Percentiles rank a stretch among this genome's conserved stretches.
Evolutionary conservation across 805 yeast genomes (phyloP).

Genomic region (Blastobotrys americana): DNA sequence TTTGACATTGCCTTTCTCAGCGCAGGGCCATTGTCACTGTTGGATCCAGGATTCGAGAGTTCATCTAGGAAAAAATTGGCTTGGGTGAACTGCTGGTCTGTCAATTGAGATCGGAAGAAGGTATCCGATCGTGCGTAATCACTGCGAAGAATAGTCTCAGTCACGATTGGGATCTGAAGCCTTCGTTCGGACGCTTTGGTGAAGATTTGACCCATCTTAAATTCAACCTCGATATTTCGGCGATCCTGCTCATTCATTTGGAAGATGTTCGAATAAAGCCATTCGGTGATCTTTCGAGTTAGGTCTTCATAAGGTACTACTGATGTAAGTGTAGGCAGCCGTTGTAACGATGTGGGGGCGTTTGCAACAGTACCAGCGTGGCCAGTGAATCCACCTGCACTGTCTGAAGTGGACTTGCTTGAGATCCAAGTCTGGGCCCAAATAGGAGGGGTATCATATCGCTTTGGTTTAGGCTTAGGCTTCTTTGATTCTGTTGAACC

Average conservation of each 20-base stretch:
- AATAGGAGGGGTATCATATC: slow-evolving; percentile 60
- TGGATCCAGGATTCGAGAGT: slow-evolving; percentile 14
- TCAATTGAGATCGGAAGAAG: slow-evolving; percentile 25
- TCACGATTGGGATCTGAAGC: slow-evolving; percentile 25
- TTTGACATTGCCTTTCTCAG: slow-evolving; percentile 4
- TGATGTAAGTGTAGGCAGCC: slow-evolving; percentile 55
- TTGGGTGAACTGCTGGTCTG: slow-evolving; percentile 22
- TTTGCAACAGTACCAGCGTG: neutral
- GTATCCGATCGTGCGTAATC: slow-evolving; percentile 23
- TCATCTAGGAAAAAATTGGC: slow-evolving; percentile 20
- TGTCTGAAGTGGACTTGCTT: neutral
- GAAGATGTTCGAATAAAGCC: slow-evolving; percentile 78
- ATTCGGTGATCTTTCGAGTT: slow-evolving; percentile 73
- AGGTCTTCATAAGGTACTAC: slow-evolving; percentile 73
- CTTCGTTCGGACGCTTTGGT: slow-evolving; percentile 25
- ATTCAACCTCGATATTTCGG: slow-evolving; percentile 39
- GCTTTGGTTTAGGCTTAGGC: slow-evolving; percentile 56
- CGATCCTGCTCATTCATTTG: slow-evolving; percentile 22
- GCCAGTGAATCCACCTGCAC: slow-evolving; percentile 20
- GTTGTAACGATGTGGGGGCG: slow-evolving; percentile 23
- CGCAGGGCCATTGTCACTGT: slow-evolving; percentile 3
- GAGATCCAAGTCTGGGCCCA: slow-evolving; percentile 72
- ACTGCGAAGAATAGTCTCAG: slow-evolving; percentile 29
- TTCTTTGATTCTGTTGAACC: slow-evolving; percentile 33
- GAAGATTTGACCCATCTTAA: slow-evolving; percentile 30